Evolutionary conservation across 2,329 filamentous ascomycete genomes (phyloP).

Genomic region (Anthostomella pinea): DNA sequence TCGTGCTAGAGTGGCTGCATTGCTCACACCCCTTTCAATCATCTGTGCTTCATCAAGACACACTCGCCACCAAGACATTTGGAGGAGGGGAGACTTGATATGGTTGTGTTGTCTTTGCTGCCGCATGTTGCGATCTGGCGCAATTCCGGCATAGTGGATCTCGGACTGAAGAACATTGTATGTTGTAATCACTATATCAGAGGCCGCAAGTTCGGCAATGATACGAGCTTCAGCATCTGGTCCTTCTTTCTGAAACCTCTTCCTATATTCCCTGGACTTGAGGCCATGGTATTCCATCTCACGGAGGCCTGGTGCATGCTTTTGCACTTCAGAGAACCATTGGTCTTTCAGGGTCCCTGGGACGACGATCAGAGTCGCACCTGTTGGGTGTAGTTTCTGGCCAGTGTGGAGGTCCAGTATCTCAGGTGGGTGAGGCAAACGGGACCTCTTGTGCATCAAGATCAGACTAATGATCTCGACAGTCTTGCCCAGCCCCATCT

Average conservation of each 20-base stretch:
- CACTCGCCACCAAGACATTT: constrained; percentile 85
- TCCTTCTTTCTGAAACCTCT: not conserved
- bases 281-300: constrained; percentile 57
- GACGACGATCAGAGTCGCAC: constrained; percentile 61
- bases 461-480: constrained; percentile 71
- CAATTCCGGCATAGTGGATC: constrained; percentile 69
- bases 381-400: constrained; percentile 44
- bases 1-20: constrained; percentile 76
- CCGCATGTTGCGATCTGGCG: constrained; percentile 66
- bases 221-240: constrained; percentile 36
- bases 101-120: constrained; percentile 64
- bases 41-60: constrained; percentile 82
- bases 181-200: constrained; percentile 62
- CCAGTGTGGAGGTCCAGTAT: constrained; percentile 38
- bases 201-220: constrained; percentile 43
- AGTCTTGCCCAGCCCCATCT: constrained; percentile 83
- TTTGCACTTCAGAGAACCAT: constrained; percentile 59
- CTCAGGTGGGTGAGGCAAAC: constrained; percentile 25
- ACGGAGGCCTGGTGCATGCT: constrained; percentile 55
- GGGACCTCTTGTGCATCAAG: constrained; percentile 59
- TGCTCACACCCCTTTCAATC: constrained; percentile 84
- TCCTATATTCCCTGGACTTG: constrained; percentile 26
- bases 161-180: constrained; percentile 74
- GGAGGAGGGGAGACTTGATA: constrained; percentile 71
- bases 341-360: constrained; percentile 56